Evolutionary conservation across 2,329 filamentous ascomycete genomes (phyloP), one percentile per base, ranked within the genome.

Genomic region (Scedosporium minutisporum): DNA sequence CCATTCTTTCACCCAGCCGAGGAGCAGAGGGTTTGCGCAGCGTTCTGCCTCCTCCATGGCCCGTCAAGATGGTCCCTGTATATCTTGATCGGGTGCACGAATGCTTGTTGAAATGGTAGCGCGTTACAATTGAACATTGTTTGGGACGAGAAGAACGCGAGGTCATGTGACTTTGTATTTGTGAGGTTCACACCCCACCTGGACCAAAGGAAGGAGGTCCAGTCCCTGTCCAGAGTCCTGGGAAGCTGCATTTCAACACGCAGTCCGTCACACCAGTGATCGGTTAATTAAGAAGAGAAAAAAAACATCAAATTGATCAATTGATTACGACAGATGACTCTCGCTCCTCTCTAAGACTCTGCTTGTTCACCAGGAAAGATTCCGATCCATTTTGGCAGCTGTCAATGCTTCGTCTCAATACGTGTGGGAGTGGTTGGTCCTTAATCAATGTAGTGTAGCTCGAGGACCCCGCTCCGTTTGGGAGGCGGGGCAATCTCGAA

Each of bases 1-100:
- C 88, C 87, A 91, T 76, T 92, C 88, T 69, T 89, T 87, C 60
- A 93, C 84, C 86, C 88, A 93, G 66, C 77, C 76, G 10, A 93
- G 79, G 7, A 91, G 80, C 48, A 90, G 78, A 4, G 89, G 86
- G 68, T 95, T 95, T 16, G 85, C 82, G 66, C 83, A 87, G 29
- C 77, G 68, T 23, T 71, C 74, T 33, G 75, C 69, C 55, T 72
- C 71, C 42, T 71, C 72, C 73, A 75, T 75, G 64, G 58, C 51
- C 67, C 66, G 48, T 65, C 63, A 44, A 61, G 46, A 58, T 42
- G 38, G 48, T 57, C 67, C 64, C 66, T 14, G 69, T 69, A 18
- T 60, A 33, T 55, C 51, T 44, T 59, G 58, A 53, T 23, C 7
- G 7, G 23, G 25, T 23, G 53, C 3, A 27, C 41, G 46, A 27